A percentile compares a stretch with the other conserved stretches of the same genome.
Conservation (phyloP, 1,284 basidiomycete genomes). For the Pseudozyma sp. region DNA sequence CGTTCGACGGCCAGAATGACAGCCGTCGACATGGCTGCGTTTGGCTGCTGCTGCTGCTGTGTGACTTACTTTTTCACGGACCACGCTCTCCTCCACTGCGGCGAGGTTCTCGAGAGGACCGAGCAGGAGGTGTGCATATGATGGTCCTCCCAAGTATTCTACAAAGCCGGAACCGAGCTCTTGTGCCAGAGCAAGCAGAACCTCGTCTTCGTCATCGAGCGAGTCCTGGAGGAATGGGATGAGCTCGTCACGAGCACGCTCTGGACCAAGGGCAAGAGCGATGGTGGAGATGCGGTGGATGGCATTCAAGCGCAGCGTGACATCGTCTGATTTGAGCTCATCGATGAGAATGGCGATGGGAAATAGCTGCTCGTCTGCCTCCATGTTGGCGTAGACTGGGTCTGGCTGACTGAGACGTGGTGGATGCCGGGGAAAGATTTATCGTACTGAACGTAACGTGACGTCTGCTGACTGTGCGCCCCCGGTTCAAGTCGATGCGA, state of each 20-base stretch:
- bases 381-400: conserved; percentile 49
- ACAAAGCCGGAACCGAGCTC: conserved; percentile 85
- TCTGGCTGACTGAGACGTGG: background rate
- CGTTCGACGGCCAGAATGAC: too few species aligned
- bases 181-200: conserved; percentile 93
- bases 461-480: background rate
- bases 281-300: conserved; percentile 99
- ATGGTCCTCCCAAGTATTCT: conserved; percentile 92
- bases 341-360: conserved; percentile 81
- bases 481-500: background rate
- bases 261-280: conserved; percentile 93
- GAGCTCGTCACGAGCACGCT: conserved; percentile 94
- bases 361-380: conserved; percentile 67
- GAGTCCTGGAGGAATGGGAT: conserved; percentile 98
- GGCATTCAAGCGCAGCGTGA: conserved; percentile 90
- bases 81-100: conserved; percentile 96
- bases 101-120: conserved; percentile 95
- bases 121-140: conserved; percentile 87
- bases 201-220: conserved; percentile 99
- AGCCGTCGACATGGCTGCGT: too few species aligned
- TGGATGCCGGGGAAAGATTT: background rate
- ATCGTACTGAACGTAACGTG: background rate
- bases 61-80: conserved; percentile 88
- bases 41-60: background rate
- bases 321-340: conserved; percentile 85